Evolutionary conservation across 805 yeast species (phyloP).

Genomic region (Metschnikowia shivogae): DNA sequence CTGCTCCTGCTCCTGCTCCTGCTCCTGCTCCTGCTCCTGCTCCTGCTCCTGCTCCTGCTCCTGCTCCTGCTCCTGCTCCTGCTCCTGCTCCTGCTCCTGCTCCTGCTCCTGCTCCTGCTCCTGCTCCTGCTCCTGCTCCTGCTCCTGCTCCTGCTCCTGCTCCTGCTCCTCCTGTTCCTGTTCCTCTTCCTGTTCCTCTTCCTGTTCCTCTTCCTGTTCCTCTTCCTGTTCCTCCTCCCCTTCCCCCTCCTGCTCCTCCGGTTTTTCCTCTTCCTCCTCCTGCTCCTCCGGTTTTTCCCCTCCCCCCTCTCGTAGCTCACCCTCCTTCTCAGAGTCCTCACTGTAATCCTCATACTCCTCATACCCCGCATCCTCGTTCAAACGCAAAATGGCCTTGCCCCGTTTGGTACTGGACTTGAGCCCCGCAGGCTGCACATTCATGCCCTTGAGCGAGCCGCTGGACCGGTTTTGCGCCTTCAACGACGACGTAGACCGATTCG

Average conservation of each 20-base stretch:
- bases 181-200: too few species aligned
- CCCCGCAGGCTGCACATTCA: constrained; percentile 14
- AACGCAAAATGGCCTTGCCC: constrained; percentile 36
- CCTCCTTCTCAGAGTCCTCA: constrained; percentile 16
- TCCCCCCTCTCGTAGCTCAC: not conserved
- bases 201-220: not conserved
- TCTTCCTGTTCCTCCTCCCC: constrained; percentile 19
- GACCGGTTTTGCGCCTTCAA: constrained; percentile 26
- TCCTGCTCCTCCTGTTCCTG: too few species aligned
- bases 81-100: too few species aligned
- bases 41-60: too few species aligned
- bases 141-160: too few species aligned
- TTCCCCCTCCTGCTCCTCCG: constrained; percentile 37
- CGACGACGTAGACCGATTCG: constrained; percentile 31
- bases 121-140: too few species aligned
- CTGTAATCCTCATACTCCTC: constrained; percentile 37
- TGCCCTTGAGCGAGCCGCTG: constrained; percentile 9
- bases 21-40: too few species aligned
- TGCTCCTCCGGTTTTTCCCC: constrained; percentile 5
- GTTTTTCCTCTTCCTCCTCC: constrained; percentile 20
- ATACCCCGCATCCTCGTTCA: constrained; percentile 35
- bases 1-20: not conserved
- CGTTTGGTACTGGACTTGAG: constrained; percentile 35
- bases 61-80: too few species aligned
- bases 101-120: too few species aligned